Percentiles rank a stretch among this genome's conserved stretches.
Conservation (phyloP, 2,329 filamentous ascomycete genomes). For the Sporothrix dimorphospora region DNA sequence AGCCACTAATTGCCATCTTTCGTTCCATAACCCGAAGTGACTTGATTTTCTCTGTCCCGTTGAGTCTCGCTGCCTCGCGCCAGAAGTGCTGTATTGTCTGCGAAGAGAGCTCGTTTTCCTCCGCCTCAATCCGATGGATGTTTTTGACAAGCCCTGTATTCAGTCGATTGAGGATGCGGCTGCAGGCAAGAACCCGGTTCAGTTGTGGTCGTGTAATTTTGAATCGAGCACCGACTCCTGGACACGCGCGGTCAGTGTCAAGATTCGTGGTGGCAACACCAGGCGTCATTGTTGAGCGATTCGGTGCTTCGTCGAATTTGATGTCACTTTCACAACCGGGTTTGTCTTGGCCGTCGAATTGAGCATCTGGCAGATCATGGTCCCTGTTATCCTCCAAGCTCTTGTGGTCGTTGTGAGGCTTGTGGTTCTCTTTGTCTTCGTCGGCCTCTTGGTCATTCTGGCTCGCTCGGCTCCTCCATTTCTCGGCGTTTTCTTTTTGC, state of each 20-base stretch:
- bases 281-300: background rate
- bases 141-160: background rate
- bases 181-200: background rate
- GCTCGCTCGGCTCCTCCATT: background rate
- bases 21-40: background rate
- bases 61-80: slow-evolving; percentile 27
- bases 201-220: slow-evolving; percentile 16
- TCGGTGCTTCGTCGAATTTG: background rate
- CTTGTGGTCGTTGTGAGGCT: background rate
- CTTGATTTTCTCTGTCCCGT: slow-evolving; percentile 25
- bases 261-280: background rate
- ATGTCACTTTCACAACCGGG: background rate
- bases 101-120: background rate
- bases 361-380: background rate
- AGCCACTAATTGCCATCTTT: background rate
- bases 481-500: background rate
- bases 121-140: slow-evolving; percentile 16
- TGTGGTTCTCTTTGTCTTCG: background rate
- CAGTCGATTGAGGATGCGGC: background rate
- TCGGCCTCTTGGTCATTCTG: background rate
- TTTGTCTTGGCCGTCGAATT: background rate
- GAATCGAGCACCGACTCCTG: background rate
- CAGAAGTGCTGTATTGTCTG: slow-evolving; percentile 23
- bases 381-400: background rate
- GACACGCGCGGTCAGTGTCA: background rate